These are phyloP conservation scores for Annulohypoxylon truncatum DNA, from an alignment of 2,329 filamentous ascomycete species.

Conservation along the genomic window DNA sequence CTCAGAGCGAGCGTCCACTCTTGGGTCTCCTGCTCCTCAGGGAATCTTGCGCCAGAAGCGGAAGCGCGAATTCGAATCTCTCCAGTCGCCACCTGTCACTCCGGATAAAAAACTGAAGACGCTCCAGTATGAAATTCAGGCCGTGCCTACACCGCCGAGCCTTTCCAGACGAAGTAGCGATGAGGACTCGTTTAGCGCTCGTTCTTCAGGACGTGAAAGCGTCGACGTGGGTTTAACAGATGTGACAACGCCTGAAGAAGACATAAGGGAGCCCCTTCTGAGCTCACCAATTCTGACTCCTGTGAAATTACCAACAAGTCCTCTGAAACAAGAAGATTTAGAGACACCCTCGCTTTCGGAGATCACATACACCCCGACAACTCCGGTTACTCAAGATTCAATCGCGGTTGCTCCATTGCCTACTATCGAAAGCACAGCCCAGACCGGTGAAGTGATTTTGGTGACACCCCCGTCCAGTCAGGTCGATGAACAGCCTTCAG, in stretches of 20 bases:
- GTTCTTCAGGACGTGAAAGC: slow-evolving; percentile 50
- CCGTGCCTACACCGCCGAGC: slow-evolving; percentile 45
- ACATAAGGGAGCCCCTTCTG: slow-evolving; percentile 55
- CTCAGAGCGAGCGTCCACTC: slow-evolving; percentile 52
- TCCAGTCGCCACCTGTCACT: slow-evolving; percentile 67
- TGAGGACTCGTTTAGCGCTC: slow-evolving; percentile 46
- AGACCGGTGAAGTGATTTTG: not conserved
- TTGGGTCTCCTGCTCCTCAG: slow-evolving; percentile 50
- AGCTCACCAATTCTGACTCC: slow-evolving; percentile 52
- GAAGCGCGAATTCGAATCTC: slow-evolving; percentile 57
- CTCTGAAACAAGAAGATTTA: slow-evolving; percentile 52
- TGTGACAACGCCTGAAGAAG: slow-evolving; percentile 63
- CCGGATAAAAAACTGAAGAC: slow-evolving; percentile 64
- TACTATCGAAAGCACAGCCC: slow-evolving; percentile 23
- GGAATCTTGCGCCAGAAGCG: slow-evolving; percentile 50
- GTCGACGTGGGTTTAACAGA: slow-evolving; percentile 55
- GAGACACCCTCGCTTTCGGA: slow-evolving; percentile 43
- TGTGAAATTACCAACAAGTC: slow-evolving; percentile 44
- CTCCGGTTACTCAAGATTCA: slow-evolving; percentile 26
- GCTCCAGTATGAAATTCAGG: slow-evolving; percentile 47
- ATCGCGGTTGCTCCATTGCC: slow-evolving; percentile 39
- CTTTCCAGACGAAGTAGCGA: slow-evolving; percentile 57
- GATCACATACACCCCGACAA: slow-evolving; percentile 36
- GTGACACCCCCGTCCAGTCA: slow-evolving; percentile 14
- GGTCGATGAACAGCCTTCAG: slow-evolving; percentile 21